Conservation (phyloP, 2,329 filamentous ascomycete genomes). For the Aspergillus chevalieri region DNA sequence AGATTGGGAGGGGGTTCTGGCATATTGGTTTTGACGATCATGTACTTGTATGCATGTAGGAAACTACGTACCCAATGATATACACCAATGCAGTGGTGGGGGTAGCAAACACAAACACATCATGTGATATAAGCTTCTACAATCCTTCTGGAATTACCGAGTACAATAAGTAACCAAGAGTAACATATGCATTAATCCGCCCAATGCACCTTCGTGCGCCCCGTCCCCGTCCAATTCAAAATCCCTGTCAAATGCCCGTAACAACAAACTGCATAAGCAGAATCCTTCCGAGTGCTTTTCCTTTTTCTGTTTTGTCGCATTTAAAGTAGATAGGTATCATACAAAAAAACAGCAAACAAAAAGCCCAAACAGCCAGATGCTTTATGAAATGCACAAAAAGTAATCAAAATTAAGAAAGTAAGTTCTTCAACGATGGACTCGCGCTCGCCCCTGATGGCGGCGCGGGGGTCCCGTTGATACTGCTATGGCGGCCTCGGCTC, state of each 20-base stretch:
- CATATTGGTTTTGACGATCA: not conserved
- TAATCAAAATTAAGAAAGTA: constrained; percentile 52
- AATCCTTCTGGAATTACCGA: no score
- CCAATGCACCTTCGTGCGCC: no score
- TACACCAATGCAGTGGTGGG: no score
- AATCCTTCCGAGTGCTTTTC: not conserved
- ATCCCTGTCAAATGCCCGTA: no score
- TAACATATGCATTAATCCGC: no score
- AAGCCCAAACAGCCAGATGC: not conserved
- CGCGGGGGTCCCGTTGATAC: constrained; percentile 19
- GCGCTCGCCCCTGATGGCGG: constrained; percentile 60
- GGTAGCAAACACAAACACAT: no score
- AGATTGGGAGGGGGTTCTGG: not conserved
- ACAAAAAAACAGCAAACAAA: constrained; percentile 1
- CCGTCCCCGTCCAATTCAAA: no score
- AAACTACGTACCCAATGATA: no score
- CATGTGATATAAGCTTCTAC: no score
- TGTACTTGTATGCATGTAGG: no score
- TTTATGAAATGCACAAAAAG: constrained; percentile 8
- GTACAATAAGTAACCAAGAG: no score
- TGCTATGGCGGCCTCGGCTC: constrained; percentile 22
- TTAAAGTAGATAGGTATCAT: not conserved
- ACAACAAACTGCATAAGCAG: no score
- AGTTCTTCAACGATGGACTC: constrained; percentile 67
- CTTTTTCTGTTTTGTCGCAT: not conserved